phyloP scores from a whole-genome alignment of 169 alveolate species.

The Eimeria necatrix region DNA sequence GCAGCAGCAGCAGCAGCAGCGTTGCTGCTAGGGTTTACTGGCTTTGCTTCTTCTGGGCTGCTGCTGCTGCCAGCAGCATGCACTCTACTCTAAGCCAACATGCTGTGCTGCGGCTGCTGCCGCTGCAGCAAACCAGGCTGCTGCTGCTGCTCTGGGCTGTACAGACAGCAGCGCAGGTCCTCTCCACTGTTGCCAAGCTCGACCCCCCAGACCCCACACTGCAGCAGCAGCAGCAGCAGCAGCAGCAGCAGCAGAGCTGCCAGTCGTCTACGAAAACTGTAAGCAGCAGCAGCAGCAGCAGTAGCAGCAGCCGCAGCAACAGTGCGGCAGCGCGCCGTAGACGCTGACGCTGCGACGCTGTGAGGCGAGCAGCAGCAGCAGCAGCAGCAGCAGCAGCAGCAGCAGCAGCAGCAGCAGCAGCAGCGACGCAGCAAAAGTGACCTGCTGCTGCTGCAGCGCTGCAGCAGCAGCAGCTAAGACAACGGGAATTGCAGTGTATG shows the following conservation, averaged over 20 bases:
- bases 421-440: too few species aligned
- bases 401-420: too few species aligned
- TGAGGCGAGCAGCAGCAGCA: too few species aligned
- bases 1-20: neutral
- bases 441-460: too few species aligned
- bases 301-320: neutral
- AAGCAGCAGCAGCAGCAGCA: neutral
- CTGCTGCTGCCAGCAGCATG: constrained; percentile 2
- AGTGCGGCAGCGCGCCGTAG: too few species aligned
- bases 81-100: neutral
- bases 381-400: too few species aligned
- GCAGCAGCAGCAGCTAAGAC: too few species aligned
- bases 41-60: constrained; percentile 20
- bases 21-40: neutral
- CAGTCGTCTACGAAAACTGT: neutral
- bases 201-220: neutral
- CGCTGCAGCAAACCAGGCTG: constrained; percentile 32
- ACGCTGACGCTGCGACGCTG: too few species aligned
- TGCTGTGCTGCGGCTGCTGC: constrained; percentile 5
- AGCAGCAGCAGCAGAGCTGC: neutral
- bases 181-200: neutral
- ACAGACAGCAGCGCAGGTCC: constrained; percentile 22
- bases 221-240: constrained; percentile 2
- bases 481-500: too few species aligned
- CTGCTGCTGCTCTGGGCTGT: constrained; percentile 43